phyloP scores from a whole-genome alignment of 805 yeast species.

The Yamadazyma nakazawae region DNA sequence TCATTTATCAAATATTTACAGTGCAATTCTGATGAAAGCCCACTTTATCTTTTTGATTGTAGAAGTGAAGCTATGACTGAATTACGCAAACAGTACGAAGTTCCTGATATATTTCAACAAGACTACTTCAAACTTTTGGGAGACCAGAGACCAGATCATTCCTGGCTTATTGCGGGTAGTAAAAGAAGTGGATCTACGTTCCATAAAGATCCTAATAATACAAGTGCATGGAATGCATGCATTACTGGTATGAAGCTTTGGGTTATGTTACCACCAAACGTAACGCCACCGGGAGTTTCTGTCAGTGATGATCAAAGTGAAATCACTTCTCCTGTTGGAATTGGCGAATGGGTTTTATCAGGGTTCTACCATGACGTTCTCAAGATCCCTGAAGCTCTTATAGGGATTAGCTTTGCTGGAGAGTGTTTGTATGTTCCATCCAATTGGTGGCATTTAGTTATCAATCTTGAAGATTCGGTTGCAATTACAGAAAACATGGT shows the following conservation, averaged over 20 bases:
- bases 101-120: constrained; percentile 51
- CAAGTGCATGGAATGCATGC: constrained; percentile 88
- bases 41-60: constrained; percentile 84
- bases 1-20: constrained; percentile 60
- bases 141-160: constrained; percentile 76
- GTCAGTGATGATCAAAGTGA: constrained; percentile 77
- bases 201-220: constrained; percentile 89
- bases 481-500: constrained; percentile 91
- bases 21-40: constrained; percentile 73
- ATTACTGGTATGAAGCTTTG: constrained; percentile 75
- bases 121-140: constrained; percentile 59
- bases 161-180: constrained; percentile 92
- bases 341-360: constrained; percentile 85
- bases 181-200: constrained; percentile 81
- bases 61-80: constrained; percentile 62
- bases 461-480: constrained; percentile 76
- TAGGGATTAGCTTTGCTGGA: constrained; percentile 76
- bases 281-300: constrained; percentile 81
- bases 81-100: constrained; percentile 48
- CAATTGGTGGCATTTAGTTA: constrained; percentile 98
- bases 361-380: constrained; percentile 76
- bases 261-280: constrained; percentile 81
- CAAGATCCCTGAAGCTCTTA: constrained; percentile 52
- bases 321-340: constrained; percentile 87
- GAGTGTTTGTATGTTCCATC: constrained; percentile 88